Evolutionary conservation across 2,329 filamentous ascomycete genomes (phyloP), one percentile per base, ranked within the genome.

Genomic region (Aspergillus sergii): DNA sequence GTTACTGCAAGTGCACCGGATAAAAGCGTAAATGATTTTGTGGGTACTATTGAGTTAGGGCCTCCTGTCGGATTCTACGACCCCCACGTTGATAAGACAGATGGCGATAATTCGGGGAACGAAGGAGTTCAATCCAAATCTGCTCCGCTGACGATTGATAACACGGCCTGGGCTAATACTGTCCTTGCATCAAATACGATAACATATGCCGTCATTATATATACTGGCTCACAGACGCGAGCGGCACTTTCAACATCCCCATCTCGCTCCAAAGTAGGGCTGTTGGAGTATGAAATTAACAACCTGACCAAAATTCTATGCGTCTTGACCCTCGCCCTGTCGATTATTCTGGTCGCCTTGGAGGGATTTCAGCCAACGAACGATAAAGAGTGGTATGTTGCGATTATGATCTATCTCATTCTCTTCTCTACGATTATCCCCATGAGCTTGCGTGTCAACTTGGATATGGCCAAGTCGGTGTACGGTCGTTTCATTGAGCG

Each of bases 391-490:
- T 99, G 95, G 95, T 99, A 98, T 77, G 89, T 98, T 69, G 94
- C 96, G 68, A 96, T 98, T 72, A 95, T 97, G 89, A 90, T 94
- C n/a, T 99, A 98, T 75, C 81, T 99, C 66, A 96, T 99, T 64
- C 84, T 99, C 1, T 99, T 99, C 82, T 98, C 94, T n/a, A 98
- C 94, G 0, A 99, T 99, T 72, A 96, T 99, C 30, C 95, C 95
- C 1, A 97, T 99, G 78, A 96, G 93, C 79, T 83, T 99, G 69
- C 91, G 95, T 57, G 95, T 99, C 69, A 99, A 99, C 75, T 84
- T 99, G 21, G 95, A 99, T 74, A 90, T 99, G 87, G 96, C 94
- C 45, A 99, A 99, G 79, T 94, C 92, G 60, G 93, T 95, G 2
- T 99, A 97, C 78, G 96, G 94, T 10, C 92, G 91, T 81, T 97